A percentile compares a stretch with the other conserved stretches of the same genome.
phyloP scores from a whole-genome alignment of 225 moss, liverwort and hornwort species.

The Marchantia polymorpha region DNA sequence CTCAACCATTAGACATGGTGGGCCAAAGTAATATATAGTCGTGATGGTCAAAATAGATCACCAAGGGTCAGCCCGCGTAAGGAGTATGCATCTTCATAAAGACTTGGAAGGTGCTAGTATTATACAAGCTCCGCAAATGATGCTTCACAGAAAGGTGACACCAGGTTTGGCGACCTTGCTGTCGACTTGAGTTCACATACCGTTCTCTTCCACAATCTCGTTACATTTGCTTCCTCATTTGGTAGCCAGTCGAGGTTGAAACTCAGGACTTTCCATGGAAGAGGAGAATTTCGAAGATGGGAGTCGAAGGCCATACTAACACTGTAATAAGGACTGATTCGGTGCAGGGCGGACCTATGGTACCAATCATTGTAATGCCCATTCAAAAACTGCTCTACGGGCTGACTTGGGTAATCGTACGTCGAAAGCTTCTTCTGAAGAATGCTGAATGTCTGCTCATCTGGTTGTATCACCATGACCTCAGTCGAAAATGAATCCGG shows the following conservation, averaged over 20 bases:
- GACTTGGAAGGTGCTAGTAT: not conserved
- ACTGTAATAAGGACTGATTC: conserved; percentile 56
- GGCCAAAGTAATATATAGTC: not conserved
- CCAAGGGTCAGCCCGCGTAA: too few species aligned
- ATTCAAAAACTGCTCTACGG: conserved; percentile 55
- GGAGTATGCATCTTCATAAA: not conserved
- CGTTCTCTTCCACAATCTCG: conserved; percentile 50
- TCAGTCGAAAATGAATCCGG: conserved; percentile 68
- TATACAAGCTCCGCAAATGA: not conserved
- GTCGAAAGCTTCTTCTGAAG: conserved; percentile 32
- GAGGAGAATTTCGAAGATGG: conserved; percentile 28
- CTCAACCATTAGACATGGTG: not conserved
- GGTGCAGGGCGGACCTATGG: conserved; percentile 53
- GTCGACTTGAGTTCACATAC: conserved; percentile 41
- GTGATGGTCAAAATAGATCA: not conserved
- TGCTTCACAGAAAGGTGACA: conserved; percentile 24
- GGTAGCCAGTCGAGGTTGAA: conserved; percentile 44
- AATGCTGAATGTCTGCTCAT: conserved; percentile 37
- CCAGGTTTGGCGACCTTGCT: conserved; percentile 12
- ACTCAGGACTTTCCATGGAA: conserved; percentile 54
- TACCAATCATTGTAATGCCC: conserved; percentile 59
- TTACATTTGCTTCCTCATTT: conserved; percentile 36
- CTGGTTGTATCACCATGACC: conserved; percentile 72
- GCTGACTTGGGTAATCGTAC: conserved; percentile 16
- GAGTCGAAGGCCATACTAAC: conserved; percentile 30